phyloP scores from a whole-genome alignment of 139 green algal genomes.

The Coelastrella sp. region DNA sequence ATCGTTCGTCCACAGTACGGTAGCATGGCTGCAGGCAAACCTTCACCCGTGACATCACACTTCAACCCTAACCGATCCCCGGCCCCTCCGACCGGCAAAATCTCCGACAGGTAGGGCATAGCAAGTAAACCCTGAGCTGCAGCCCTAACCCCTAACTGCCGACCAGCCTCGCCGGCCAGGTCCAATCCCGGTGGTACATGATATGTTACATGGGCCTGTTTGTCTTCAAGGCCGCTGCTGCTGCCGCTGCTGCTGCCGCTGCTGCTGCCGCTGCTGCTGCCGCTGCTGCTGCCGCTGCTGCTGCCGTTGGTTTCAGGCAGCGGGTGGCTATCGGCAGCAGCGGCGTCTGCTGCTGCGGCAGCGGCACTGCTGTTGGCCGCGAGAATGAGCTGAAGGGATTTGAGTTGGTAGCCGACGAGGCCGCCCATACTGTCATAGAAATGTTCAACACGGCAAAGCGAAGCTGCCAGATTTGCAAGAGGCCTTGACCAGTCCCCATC shows the following conservation, averaged over 20 bases:
- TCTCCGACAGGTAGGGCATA: constrained; percentile 92
- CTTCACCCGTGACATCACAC: constrained; percentile 89
- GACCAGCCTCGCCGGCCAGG: constrained; percentile 66
- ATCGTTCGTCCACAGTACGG: constrained; percentile 94
- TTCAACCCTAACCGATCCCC: constrained; percentile 92
- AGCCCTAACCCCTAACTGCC: constrained; percentile 52
- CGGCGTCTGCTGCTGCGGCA: neutral
- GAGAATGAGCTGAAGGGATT: constrained; percentile 85
- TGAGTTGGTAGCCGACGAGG: constrained; percentile 94
- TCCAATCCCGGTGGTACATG: constrained; percentile 79
- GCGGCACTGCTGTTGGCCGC: constrained; percentile 30
- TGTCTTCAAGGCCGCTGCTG: constrained; percentile 10
- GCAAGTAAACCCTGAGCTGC: constrained; percentile 73
- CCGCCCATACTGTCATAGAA: constrained; percentile 98
- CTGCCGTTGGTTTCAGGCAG: too few relatives aligned
- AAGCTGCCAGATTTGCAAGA: constrained; percentile 56
- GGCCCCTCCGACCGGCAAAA: constrained; percentile 94
- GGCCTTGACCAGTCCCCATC: neutral
- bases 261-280: neutral
- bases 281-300: neutral
- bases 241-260: neutral
- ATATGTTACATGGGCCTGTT: constrained; percentile 53
- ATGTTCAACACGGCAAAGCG: constrained; percentile 74
- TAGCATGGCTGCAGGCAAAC: constrained; percentile 94
- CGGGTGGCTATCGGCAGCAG: too few relatives aligned